phyloP scores from a whole-genome alignment of 176 grass and related monocot genomes.

The Oryza longistaminata region DNA sequence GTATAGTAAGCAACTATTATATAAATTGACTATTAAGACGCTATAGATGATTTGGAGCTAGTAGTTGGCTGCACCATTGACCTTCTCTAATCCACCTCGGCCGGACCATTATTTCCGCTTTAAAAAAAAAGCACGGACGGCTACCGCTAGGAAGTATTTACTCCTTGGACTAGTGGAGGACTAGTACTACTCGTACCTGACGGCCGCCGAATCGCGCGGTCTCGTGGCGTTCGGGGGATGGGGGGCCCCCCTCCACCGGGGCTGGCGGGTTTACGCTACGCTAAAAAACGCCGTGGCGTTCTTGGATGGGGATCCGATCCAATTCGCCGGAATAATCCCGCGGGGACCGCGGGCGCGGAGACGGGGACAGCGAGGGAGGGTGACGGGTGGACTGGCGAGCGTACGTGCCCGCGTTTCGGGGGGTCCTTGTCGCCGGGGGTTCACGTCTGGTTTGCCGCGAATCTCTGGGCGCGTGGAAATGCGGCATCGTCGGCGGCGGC shows the following conservation, averaged over 20 bases:
- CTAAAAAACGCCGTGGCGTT: not conserved
- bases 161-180: not conserved
- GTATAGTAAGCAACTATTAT: too few species aligned
- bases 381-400: not conserved
- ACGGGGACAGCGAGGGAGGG: not conserved
- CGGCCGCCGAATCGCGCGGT: not conserved
- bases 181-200: not conserved
- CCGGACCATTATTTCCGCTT: not conserved
- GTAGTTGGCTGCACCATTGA: too few species aligned
- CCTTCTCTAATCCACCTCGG: not conserved
- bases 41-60: too few species aligned
- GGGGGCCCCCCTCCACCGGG: constrained; percentile 10
- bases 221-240: constrained; percentile 25
- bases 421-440: not conserved
- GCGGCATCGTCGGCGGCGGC: not conserved
- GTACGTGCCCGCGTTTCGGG: not conserved
- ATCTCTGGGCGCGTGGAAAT: not conserved
- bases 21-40: too few species aligned
- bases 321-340: constrained; percentile 25
- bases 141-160: not conserved
- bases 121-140: not conserved
- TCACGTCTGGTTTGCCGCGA: not conserved
- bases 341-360: not conserved
- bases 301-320: constrained; percentile 18
- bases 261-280: constrained; percentile 38